Base-by-base conservation (phyloP, 2,329 filamentous ascomycete species). In the Parascedosporium putredinis region DNA sequence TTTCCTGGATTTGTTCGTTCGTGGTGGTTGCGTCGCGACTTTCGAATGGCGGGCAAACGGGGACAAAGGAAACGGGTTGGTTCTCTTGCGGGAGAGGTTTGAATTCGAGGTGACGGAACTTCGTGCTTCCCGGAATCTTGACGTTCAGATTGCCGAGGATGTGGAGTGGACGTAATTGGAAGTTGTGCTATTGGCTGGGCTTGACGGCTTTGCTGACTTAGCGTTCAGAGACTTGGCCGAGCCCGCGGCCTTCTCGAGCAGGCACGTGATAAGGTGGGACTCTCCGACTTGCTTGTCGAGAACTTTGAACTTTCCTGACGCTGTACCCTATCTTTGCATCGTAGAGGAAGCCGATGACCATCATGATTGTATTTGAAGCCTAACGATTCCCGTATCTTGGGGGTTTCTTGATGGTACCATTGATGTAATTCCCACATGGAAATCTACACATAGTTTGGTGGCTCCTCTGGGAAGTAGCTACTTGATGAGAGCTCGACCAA, bases 121-220 rank as follows among this genome's bases (percentile, higher is more conserved):
- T 29, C n/a, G 49, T 33, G 38, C 18, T 38, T 38, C 34, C 45
- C 47, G 45, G 42, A 47, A 45, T 47, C 31, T 44, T 50, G 47
- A 47, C 45, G 49, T 31, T 31, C 20, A 23, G 36, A 73, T 74
- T 75, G 70, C 73, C 73, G 73, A 76, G 73, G 70, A 69, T 67
- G 62, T 65, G 55, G 62, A 43, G 23, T 38, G 22, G 36, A 18
- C n/a, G 47, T 42, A 71, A 74, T 68, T 71, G 62, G 58, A 55
- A 60, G 56, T 53, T 56, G 52, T 57, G 51, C 69, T 63, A 75
- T 76, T 76, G 73, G 73, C 52, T 60, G 54, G 34, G 25, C 42
- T 25, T 51, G 46, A 46, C 50, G 25, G 44, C 23, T 38, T 38
- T 3, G 18, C 18, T 7, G n/a, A 45, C 29, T 16, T 18, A 16